Evolutionary conservation across 2,329 filamentous ascomycete species (phyloP).

Genomic region (Paecilomyces fulvus): DNA sequence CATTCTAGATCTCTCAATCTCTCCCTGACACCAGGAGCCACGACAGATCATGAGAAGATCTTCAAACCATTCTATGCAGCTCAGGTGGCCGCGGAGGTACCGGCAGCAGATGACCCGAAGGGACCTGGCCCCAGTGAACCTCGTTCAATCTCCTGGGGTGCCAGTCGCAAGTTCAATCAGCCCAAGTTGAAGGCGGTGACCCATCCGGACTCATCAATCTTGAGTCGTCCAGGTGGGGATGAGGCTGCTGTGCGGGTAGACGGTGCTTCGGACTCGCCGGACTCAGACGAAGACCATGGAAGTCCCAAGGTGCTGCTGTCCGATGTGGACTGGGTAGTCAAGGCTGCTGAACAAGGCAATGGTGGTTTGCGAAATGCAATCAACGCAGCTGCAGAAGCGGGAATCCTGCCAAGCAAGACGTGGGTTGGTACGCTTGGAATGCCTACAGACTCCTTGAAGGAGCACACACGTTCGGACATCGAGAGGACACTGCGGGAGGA

Average conservation of each 20-base stretch:
- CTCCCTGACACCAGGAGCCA: conserved; percentile 29
- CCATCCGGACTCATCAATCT: conserved; percentile 63
- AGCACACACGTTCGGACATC: conserved; percentile 70
- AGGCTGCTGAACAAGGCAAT: conserved; percentile 81
- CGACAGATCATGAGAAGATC: conserved; percentile 30
- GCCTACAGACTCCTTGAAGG: conserved; percentile 75
- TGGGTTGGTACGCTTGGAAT: conserved; percentile 91
- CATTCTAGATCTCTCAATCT: conserved; percentile 12
- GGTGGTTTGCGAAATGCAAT: conserved; percentile 83
- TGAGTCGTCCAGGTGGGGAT: conserved; percentile 40
- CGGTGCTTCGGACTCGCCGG: conserved; percentile 6
- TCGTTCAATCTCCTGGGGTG: conserved; percentile 68
- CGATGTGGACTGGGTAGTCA: conserved; percentile 68
- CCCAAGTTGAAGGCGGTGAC: conserved; percentile 67
- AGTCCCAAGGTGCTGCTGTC: conserved; percentile 56
- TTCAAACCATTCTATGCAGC: conserved; percentile 25
- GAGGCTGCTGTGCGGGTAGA: conserved; percentile 16
- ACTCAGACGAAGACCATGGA: conserved; percentile 39
- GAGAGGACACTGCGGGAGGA: conserved; percentile 70
- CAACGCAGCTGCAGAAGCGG: conserved; percentile 64
- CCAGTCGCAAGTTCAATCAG: conserved; percentile 59
- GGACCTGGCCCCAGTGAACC: conserved; percentile 51
- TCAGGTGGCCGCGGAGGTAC: conserved; percentile 18
- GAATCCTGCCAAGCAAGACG: conserved; percentile 61
- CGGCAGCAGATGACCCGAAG: conserved; percentile 20